A percentile compares a stretch with the other conserved stretches of the same genome.
These are phyloP conservation scores for Taiozyma sp. DNA, from an alignment of 1,139 yeast genomes.

Conservation along the genomic window DNA sequence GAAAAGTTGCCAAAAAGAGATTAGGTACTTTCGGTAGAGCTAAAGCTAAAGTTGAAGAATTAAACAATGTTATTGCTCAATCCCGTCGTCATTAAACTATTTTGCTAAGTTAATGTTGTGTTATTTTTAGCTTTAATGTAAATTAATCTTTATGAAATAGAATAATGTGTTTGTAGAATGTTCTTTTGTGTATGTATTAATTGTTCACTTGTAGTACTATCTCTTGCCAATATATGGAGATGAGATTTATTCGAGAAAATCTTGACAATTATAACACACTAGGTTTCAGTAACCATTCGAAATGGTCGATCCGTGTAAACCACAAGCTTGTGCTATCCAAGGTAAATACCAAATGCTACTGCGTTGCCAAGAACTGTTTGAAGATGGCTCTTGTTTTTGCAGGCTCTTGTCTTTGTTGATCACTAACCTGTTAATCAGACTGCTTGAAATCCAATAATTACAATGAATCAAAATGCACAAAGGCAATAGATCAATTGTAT, in stretches of 20 bases:
- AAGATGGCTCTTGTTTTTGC: neutral
- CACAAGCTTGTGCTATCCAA: conserved; percentile 67
- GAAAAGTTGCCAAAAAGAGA: conserved; percentile 99
- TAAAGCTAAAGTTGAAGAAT: conserved; percentile 98
- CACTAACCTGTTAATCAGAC: conserved; percentile 17
- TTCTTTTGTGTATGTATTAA: neutral
- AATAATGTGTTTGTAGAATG: neutral
- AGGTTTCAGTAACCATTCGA: neutral
- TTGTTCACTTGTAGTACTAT: too few relatives aligned
- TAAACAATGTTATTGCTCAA: conserved; percentile 95
- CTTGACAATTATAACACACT: neutral
- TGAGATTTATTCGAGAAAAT: neutral
- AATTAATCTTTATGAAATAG: neutral
- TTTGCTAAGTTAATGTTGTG: conserved; percentile 1
- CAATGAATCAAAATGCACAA: conserved; percentile 58
- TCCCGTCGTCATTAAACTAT: conserved; percentile 68
- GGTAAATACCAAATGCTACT: conserved; percentile 28
- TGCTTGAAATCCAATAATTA: conserved; percentile 49
- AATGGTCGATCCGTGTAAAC: conserved; percentile 47
- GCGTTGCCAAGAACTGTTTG: neutral
- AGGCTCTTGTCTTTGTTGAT: neutral
- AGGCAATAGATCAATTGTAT: conserved; percentile 52
- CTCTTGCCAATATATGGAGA: neutral
- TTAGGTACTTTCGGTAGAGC: conserved; percentile 99
- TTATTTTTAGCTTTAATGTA: neutral